Evolutionary conservation across 2,329 filamentous ascomycete genomes (phyloP), one percentile per base, ranked within the genome.

Genomic region (Davidsoniella virescens): DNA sequence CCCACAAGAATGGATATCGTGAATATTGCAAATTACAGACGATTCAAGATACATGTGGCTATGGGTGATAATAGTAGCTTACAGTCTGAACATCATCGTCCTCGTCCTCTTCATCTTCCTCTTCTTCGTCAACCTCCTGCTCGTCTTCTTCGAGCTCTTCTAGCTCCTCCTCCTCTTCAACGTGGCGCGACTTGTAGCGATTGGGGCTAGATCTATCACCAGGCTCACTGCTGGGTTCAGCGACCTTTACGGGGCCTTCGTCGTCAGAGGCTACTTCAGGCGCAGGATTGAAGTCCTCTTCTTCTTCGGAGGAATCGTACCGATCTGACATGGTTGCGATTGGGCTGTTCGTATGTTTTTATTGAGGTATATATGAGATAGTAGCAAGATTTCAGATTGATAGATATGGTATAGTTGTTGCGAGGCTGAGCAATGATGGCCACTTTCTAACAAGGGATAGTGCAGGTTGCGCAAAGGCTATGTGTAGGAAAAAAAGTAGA

Each of bases 231-330:
- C 38, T 66, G 5, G 45, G 43, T 20, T 42, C 40, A 50, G 44
- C 68, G 66, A 56, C 47, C 14, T 53, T 47, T 54, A 86, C 83
- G 40, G 40, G 18, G 23, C 70, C 73, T 54, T 87, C 84, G 46
- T 78, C 80, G 56, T 90, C 85, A 2, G 84, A 92, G 33, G 77
- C 60, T 52, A 86, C 77, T 54, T 77, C 82, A 17, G 82, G 81
- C 45, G 74, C 78, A 47, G 87, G 88, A 63, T 94, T 94, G 73
- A 95, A 94, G 63, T 90, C 83, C 58, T 93, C 87, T 58, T 93
- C 87, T 47, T 92, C 85, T 51, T 85, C 82, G 53, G 76, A 80
- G 54, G 80, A 76, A 59, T 77, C 71, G 60, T 50, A 50, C 12
- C 20, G 47, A 40, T 53, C 51, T 20, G 51, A 53, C 51, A 53